Conservation (phyloP, 495 filamentous ascomycete species). For the Neurospora cerealis region DNA sequence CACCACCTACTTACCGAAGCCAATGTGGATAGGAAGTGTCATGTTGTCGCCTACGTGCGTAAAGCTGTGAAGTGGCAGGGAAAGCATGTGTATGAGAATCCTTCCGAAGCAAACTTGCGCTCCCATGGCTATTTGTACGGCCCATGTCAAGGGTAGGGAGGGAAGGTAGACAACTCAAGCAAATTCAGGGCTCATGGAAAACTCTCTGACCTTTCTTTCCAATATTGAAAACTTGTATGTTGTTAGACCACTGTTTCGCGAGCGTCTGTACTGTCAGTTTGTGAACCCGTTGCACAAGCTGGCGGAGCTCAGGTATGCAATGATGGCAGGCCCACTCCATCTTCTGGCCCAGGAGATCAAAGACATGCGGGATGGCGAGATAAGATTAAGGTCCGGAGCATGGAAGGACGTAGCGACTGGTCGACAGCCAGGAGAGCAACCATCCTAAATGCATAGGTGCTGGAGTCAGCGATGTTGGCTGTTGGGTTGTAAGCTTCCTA, state of each 20-base stretch:
- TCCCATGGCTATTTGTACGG: not conserved
- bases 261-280: not conserved
- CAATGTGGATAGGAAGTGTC: not conserved
- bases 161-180: not conserved
- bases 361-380: not conserved
- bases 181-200: not conserved
- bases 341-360: not conserved
- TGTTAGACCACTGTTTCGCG: not conserved
- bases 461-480: not conserved
- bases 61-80: not conserved
- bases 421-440: not conserved
- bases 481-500: not conserved
- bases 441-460: not conserved
- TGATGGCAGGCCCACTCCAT: not conserved
- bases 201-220: not conserved
- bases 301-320: not conserved
- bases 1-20: not conserved
- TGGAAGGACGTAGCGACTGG: not conserved
- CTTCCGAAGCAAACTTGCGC: not conserved
- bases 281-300: not conserved
- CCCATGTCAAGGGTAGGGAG: not conserved
- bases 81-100: not conserved
- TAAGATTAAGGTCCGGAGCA: not conserved
- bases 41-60: not conserved
- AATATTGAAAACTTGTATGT: not conserved